Base-by-base conservation (phyloP, 2,329 filamentous ascomycete species). In the Penicillium sclerotigenum region DNA sequence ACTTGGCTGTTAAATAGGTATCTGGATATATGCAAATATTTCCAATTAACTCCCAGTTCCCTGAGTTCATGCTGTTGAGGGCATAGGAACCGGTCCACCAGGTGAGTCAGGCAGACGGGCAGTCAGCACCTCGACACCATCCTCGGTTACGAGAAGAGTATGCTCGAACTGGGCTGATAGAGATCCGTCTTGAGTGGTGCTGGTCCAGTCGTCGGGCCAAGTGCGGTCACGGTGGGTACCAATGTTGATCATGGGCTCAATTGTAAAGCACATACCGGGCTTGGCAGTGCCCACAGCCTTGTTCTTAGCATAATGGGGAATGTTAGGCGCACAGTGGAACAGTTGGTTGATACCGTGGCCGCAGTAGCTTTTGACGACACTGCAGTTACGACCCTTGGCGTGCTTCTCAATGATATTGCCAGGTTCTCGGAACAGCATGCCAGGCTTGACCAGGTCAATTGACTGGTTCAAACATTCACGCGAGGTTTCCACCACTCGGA, bases 191-290 rank as follows among this genome's bases (percentile, higher is more conserved):
- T 87, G 84, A 0, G 94, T 99, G 5, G 90, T 90, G 75, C 91
- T 96, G 1, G 94, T 99, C 94, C 94, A 99, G 79, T 97, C 91
- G 73, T 99, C 94, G 0, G 94, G 94, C 94, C 94, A 99, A 0
- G 91, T 97, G 73, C 94, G 88, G 71, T 99, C 94, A 60, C 86
- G 86, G 75, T 96, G 90, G 59, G 90, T 92, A 56, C 94, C 94
- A 53, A 97, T 75, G 38, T 91, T 91, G 71, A 99, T 92, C 94
- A 99, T 99, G 16, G 94, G 94, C 78, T 99, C 94, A 59, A 99
- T 99, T 0, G 94, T 99, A 69, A 99, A 99, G 62, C 91, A 96
- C 91, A 97, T 97, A 52, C 94, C 94, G 0, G 90, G 87, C 79
- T 97, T 97, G 58, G 92, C 94, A 66, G 89, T 86, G 47, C 94